phyloP scores from a whole-genome alignment of 306 rosid genomes.

The Cicer pinnatifidum region DNA sequence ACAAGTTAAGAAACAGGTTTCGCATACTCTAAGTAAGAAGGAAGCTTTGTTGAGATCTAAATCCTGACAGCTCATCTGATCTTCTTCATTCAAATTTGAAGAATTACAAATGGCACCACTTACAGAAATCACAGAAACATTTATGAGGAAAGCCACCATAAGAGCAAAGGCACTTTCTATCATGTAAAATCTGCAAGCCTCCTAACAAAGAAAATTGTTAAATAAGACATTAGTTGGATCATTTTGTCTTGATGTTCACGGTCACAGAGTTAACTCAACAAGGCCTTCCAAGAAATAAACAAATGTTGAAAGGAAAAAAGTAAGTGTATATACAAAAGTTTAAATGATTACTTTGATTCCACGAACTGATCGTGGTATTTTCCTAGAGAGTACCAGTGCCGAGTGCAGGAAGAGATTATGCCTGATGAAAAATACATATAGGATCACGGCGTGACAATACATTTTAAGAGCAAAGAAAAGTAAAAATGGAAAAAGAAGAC shows the following conservation, averaged over 20 bases:
- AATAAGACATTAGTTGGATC: conserved; percentile 32
- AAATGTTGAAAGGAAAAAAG: not conserved
- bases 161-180: conserved; percentile 96
- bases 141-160: conserved; percentile 82
- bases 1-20: conserved; percentile 35
- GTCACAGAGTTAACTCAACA: conserved; percentile 24
- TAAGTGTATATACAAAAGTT: conserved; percentile 15
- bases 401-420: conserved; percentile 99
- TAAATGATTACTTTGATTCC: conserved; percentile 71
- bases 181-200: conserved; percentile 92
- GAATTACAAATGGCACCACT: conserved; percentile 91
- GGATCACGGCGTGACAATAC: conserved; percentile 20
- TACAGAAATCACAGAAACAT: conserved; percentile 83
- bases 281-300: conserved; percentile 21
- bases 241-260: conserved; percentile 18
- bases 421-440: conserved; percentile 56
- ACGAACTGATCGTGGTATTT: conserved; percentile 80
- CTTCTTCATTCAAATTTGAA: conserved; percentile 65
- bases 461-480: not conserved
- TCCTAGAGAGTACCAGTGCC: conserved; percentile 94
- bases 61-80: conserved; percentile 72
- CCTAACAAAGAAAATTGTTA: conserved; percentile 53
- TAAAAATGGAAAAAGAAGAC: conserved; percentile 22
- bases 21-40: conserved; percentile 78
- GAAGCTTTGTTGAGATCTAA: conserved; percentile 95